Conservation (phyloP, 2,329 filamentous ascomycete species). For the Cladosporium sp. region DNA sequence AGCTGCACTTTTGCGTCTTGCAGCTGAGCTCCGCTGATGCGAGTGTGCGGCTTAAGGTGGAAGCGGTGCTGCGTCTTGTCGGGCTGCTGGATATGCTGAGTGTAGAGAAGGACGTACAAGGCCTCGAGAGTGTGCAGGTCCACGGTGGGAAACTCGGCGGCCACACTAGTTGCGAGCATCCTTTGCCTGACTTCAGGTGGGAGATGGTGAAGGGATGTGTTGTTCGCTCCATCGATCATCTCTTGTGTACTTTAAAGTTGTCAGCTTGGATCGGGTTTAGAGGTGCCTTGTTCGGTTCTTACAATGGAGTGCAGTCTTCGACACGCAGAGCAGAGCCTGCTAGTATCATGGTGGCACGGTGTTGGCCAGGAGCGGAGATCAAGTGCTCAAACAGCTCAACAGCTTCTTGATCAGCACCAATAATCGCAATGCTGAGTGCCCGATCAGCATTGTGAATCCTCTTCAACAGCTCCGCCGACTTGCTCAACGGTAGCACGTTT, state of each 20-base stretch:
- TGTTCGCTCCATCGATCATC: conserved; percentile 8
- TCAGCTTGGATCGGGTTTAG: neutral
- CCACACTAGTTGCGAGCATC: conserved; percentile 10
- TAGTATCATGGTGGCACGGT: conserved; percentile 20
- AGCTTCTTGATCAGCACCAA: conserved; percentile 22
- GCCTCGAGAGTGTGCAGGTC: conserved; percentile 18
- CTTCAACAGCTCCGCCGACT: conserved; percentile 15
- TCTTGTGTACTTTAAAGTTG: conserved; percentile 10
- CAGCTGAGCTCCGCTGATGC: conserved; percentile 14
- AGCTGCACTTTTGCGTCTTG: conserved; percentile 14
- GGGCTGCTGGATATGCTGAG: conserved; percentile 17
- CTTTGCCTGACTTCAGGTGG: conserved; percentile 18
- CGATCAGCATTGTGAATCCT: conserved; percentile 13
- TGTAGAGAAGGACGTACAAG: conserved; percentile 21
- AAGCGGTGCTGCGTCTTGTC: conserved; percentile 20
- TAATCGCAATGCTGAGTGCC: conserved; percentile 19
- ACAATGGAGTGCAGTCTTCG: conserved; percentile 19
- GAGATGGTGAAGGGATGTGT: conserved; percentile 12
- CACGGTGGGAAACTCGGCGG: conserved; percentile 15
- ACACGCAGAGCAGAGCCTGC: conserved; percentile 20
- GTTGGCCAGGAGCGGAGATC: conserved; percentile 15
- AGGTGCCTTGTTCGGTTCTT: conserved; percentile 5
- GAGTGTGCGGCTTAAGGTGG: conserved; percentile 14
- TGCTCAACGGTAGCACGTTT: conserved; percentile 17
- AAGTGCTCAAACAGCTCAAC: conserved; percentile 22